Evolutionary conservation across 192 early-diverging fungal genomes (phyloP), one percentile per base, ranked within the genome.

Genomic region (Rhizophlyctis rosea): DNA sequence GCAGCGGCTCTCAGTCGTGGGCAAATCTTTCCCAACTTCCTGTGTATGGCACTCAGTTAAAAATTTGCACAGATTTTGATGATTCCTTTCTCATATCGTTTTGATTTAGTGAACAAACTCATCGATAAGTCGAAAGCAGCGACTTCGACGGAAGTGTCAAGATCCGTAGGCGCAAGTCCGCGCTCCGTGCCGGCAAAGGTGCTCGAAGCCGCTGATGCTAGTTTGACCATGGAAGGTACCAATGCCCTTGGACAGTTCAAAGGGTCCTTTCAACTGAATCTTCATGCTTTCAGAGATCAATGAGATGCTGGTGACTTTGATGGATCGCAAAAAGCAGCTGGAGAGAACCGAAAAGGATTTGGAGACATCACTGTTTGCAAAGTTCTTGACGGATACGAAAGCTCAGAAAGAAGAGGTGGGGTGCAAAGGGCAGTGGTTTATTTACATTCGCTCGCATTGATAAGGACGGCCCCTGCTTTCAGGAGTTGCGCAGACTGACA

Each of bases 21-120:
- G 64, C 80, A 93, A 61, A 90, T 93, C 47, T 91, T 80, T 61
- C 93, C 93, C 14, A 95, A 93, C 71, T 91, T 91, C 68, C 71
- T 81, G 64, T 65, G 88, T 87, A 69, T 75, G 77, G 2, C n/a
- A 50, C 61, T 59, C 49, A 79, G 32, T 35, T 50, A 30, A 29
- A n/a, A 34, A n/a, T n/a, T n/a, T n/a, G n/a, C n/a, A n/a, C n/a
- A 50, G 39, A 48, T 11, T 32, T 16, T 34, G 11, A n/a, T 28
- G 3, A 44, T 54, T 49, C 50, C 23, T 21, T 49, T 57, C 39
- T 56, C 49, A 27, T 34, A 30, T 23, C 36, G 47, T 13, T 70
- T 25, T 54, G n/a, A 47, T 28, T 57, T 52, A 83, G 76, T 83
- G 32, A 81, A 80, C 50, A 72, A 54, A 61, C 31, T 69, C 28